phyloP scores from a whole-genome alignment of 345 rosid species.

The Luvunga scandens region DNA sequence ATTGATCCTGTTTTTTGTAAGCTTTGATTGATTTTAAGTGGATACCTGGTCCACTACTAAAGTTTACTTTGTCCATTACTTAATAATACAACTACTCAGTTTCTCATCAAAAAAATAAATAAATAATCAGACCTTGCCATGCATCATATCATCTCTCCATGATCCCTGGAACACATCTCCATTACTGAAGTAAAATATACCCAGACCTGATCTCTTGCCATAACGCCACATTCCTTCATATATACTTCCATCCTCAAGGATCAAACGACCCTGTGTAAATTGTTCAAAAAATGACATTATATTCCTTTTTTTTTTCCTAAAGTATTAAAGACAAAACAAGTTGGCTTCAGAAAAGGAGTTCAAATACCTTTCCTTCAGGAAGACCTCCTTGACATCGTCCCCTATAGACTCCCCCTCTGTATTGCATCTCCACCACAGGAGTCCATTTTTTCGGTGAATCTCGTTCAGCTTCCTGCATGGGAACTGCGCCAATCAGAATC shows the following conservation, averaged over 20 bases:
- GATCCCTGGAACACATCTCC: conserved; percentile 98
- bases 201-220: conserved; percentile 90
- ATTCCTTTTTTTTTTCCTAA: background rate
- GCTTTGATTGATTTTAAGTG: too few species aligned
- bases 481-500: conserved; percentile 14
- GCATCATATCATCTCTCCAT: conserved; percentile 95
- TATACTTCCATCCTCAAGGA: conserved; percentile 79
- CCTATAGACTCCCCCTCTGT: conserved; percentile 81
- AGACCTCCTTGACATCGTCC: conserved; percentile 98
- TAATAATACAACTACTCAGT: too few species aligned
- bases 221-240: conserved; percentile 94
- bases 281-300: conserved; percentile 8
- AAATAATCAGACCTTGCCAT: conserved; percentile 73
- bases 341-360: conserved; percentile 15
- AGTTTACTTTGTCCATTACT: too few species aligned
- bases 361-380: conserved; percentile 94
- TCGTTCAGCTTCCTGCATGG: conserved; percentile 77
- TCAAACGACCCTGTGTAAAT: conserved; percentile 65
- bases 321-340: conserved; percentile 1
- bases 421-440: conserved; percentile 78
- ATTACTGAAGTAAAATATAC: conserved; percentile 83
- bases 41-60: too few species aligned
- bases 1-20: too few species aligned
- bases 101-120: background rate
- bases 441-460: conserved; percentile 84